phyloP scores from a whole-genome alignment of 768 basidiomycete species.

The Tricholoma sp. region DNA sequence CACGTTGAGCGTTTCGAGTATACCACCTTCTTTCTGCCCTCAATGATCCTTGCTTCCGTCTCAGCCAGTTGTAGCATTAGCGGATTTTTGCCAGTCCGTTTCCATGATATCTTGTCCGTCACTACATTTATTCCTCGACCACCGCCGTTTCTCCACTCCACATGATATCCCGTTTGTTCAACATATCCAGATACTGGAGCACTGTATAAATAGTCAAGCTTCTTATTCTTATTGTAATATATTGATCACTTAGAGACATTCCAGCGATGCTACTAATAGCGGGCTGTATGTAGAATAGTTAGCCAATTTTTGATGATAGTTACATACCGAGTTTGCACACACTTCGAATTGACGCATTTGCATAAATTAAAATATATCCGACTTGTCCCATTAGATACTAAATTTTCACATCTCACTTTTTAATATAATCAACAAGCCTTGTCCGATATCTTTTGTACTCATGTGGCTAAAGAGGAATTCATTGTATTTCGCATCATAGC shows the following conservation, averaged over 20 bases:
- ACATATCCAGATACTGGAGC: conserved; percentile 7
- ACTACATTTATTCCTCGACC: background rate
- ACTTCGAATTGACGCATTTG: background rate
- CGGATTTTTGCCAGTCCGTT: conserved; percentile 22
- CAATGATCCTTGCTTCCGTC: background rate
- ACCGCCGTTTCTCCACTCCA: background rate
- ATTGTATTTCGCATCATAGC: background rate
- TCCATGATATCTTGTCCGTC: background rate
- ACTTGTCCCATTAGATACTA: background rate
- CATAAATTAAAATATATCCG: background rate
- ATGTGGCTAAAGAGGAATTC: background rate
- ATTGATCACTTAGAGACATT: conserved; percentile 6
- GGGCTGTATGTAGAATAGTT: conserved; percentile 13
- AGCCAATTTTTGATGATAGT: background rate
- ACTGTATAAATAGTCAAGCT: conserved; percentile 11
- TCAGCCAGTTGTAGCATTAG: conserved; percentile 15
- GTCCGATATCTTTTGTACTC: background rate
- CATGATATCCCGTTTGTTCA: conserved; percentile 10
- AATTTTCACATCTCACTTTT: background rate
- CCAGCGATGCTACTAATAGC: background rate
- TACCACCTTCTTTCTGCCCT: conserved; percentile 5
- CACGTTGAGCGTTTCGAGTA: background rate
- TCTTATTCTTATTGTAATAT: conserved; percentile 19
- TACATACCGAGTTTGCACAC: too few relatives aligned
- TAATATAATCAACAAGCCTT: background rate